Conservation (phyloP, 257 asterid genomes). For the Cinchona pubescens region DNA sequence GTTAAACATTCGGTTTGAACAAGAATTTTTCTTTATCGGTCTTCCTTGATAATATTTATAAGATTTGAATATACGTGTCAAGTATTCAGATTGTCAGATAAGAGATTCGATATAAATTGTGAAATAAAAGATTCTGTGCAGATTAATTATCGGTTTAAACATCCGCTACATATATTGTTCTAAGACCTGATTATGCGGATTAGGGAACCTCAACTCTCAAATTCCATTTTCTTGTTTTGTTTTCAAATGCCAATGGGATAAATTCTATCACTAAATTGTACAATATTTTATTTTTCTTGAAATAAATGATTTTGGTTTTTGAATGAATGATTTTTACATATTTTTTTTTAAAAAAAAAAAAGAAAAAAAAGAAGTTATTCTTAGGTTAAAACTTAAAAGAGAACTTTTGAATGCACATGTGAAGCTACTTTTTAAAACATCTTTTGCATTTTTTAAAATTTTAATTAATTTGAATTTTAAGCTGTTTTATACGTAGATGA, state of each 20-base stretch:
- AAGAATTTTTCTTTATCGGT: not conserved
- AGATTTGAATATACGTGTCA: no score
- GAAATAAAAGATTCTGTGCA: no score
- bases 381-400: not conserved
- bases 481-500: not conserved
- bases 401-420: not conserved
- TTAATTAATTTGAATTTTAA: not conserved
- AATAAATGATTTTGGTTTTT: not conserved
- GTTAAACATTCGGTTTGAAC: no score
- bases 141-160: slow-evolving; percentile 6
- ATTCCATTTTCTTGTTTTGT: not conserved
- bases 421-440: not conserved
- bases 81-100: no score
- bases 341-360: no score
- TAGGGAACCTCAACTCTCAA: not conserved
- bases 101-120: no score
- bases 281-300: not conserved
- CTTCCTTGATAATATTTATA: no score
- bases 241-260: not conserved
- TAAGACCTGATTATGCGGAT: not conserved
- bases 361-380: no score
- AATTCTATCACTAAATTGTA: not conserved
- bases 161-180: not conserved
- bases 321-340: not conserved
- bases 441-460: not conserved